A percentile compares a stretch with the other conserved stretches of the same genome.
phyloP scores from a whole-genome alignment of 2,329 filamentous ascomycete genomes.

The Diplodia intermedia region DNA sequence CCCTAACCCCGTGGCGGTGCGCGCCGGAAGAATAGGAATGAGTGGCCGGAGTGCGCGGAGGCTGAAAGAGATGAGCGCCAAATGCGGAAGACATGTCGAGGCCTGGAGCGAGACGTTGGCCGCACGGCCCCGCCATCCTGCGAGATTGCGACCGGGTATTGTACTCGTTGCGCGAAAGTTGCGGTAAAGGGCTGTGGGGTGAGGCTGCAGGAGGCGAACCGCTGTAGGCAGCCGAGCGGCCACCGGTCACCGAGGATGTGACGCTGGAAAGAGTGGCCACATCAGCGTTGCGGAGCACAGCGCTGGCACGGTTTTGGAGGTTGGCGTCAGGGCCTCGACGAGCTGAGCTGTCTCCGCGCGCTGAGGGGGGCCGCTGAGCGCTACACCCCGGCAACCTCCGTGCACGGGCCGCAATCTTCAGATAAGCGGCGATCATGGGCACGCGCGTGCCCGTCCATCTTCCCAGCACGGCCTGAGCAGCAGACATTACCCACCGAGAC shows the following conservation, averaged over 20 bases:
- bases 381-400: conserved; percentile 22
- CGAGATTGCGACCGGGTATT: conserved; percentile 24
- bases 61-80: conserved; percentile 28
- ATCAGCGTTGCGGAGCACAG: conserved; percentile 17
- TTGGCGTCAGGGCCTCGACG: conserved; percentile 13
- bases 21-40: conserved; percentile 26
- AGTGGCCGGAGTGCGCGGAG: conserved; percentile 26
- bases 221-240: conserved; percentile 15
- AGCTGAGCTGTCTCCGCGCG: conserved; percentile 18
- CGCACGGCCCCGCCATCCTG: conserved; percentile 30
- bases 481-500: conserved; percentile 17
- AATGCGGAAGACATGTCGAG: conserved; percentile 30
- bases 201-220: conserved; percentile 27
- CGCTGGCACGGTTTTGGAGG: conserved; percentile 5
- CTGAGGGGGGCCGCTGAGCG: conserved; percentile 9
- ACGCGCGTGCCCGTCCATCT: conserved; percentile 7
- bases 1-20: conserved; percentile 24
- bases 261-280: conserved; percentile 24
- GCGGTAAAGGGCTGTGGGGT: conserved; percentile 23
- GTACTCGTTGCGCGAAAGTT: conserved; percentile 17
- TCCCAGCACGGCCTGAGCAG: conserved; percentile 11
- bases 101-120: conserved; percentile 26
- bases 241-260: conserved; percentile 22
- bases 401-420: conserved; percentile 22
- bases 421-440: conserved; percentile 26